Conservation (phyloP, 306 rosid genomes). For the Hippophae tibetana region DNA sequence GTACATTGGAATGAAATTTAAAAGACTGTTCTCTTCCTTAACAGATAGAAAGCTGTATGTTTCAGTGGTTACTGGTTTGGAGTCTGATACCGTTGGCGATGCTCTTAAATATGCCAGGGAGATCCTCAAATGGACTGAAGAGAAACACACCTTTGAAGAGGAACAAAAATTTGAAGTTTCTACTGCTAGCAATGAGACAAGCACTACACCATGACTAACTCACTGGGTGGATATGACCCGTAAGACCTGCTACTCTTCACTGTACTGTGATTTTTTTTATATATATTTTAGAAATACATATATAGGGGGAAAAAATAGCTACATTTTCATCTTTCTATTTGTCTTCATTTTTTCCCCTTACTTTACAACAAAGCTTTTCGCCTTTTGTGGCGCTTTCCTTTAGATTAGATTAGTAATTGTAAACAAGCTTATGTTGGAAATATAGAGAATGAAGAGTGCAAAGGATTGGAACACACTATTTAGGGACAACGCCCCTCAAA, state of each 20-base stretch:
- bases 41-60: slow-evolving; percentile 57
- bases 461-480: too few species aligned
- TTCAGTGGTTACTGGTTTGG: slow-evolving; percentile 45
- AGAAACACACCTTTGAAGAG: slow-evolving; percentile 37
- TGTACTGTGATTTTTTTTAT: too few species aligned
- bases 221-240: slow-evolving; percentile 2
- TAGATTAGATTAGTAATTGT: too few species aligned
- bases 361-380: too few species aligned
- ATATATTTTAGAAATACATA: too few species aligned
- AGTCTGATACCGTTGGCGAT: slow-evolving; percentile 47
- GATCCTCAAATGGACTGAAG: slow-evolving; percentile 38
- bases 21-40: slow-evolving; percentile 35
- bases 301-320: too few species aligned
- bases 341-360: too few species aligned
- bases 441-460: too few species aligned
- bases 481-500: too few species aligned
- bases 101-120: slow-evolving; percentile 69
- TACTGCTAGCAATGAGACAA: slow-evolving; percentile 35
- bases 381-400: too few species aligned
- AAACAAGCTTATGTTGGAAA: too few species aligned
- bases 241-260: background rate
- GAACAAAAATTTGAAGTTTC: slow-evolving; percentile 34
- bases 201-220: slow-evolving; percentile 21
- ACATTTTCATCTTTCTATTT: too few species aligned
- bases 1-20: slow-evolving; percentile 61